Evolutionary conservation across 257 asterid species (phyloP).

Genomic region (Lantana camara): DNA sequence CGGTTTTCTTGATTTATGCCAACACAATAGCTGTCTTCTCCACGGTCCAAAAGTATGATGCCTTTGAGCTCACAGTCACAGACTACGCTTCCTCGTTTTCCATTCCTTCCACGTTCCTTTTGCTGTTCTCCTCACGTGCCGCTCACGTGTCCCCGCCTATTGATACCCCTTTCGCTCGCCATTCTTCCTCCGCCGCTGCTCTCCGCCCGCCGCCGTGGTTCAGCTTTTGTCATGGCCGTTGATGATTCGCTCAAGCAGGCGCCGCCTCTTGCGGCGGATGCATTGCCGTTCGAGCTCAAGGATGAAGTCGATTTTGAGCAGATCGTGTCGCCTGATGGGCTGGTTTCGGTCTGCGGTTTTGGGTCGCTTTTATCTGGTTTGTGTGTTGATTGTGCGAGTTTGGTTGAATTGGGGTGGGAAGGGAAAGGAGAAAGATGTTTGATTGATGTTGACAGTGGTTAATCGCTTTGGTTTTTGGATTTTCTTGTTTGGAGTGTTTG

Average conservation of each 20-base stretch:
- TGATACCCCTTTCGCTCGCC: slow-evolving; percentile 21
- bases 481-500: neutral
- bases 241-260: slow-evolving; percentile 29
- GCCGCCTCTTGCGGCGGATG: slow-evolving; percentile 25
- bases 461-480: neutral
- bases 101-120: slow-evolving; percentile 39
- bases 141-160: slow-evolving; percentile 34
- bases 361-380: slow-evolving; percentile 96
- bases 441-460: neutral
- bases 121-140: slow-evolving; percentile 13
- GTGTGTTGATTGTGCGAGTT: slow-evolving; percentile 23
- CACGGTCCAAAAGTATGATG: slow-evolving; percentile 17
- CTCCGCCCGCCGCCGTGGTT: slow-evolving; percentile 28
- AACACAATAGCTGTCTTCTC: slow-evolving; percentile 7
- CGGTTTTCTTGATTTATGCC: too few relatives aligned
- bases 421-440: neutral
- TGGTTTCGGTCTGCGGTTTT: slow-evolving; percentile 82
- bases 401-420: neutral
- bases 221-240: slow-evolving; percentile 38
- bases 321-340: slow-evolving; percentile 76
- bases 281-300: slow-evolving; percentile 57
- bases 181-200: slow-evolving; percentile 3
- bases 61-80: neutral
- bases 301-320: slow-evolving; percentile 72
- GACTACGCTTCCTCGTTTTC: slow-evolving; percentile 23